A percentile compares a stretch with the other conserved stretches of the same genome.
Conservation (phyloP, 1,284 basidiomycete genomes). For the Pisolithus thermaeus region DNA sequence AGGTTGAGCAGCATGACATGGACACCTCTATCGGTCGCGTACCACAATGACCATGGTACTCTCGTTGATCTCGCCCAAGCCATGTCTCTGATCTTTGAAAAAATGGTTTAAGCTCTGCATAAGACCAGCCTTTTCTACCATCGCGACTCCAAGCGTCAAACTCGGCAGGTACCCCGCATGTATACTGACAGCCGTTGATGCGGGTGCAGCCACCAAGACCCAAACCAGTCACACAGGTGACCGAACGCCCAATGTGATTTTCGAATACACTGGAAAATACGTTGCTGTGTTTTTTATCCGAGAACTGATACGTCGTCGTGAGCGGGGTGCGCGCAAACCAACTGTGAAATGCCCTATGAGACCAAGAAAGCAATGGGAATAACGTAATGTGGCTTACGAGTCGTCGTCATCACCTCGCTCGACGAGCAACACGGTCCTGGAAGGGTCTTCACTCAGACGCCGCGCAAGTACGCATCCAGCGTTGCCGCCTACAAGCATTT, state of each 20-base stretch:
- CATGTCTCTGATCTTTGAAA: slow-evolving; percentile 32
- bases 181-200: slow-evolving; percentile 39
- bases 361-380: neutral
- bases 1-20: too few relatives aligned
- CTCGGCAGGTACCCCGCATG: slow-evolving; percentile 32
- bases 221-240: slow-evolving; percentile 28
- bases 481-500: slow-evolving; percentile 26
- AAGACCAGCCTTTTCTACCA: slow-evolving; percentile 35
- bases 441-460: slow-evolving; percentile 25
- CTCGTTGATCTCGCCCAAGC: neutral
- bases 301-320: slow-evolving; percentile 6
- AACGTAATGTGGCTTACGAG: slow-evolving; percentile 14
- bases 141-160: slow-evolving; percentile 33
- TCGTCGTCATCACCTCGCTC: slow-evolving; percentile 31
- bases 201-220: slow-evolving; percentile 38
- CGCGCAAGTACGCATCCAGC: slow-evolving; percentile 33
- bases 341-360: neutral
- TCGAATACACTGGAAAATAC: slow-evolving; percentile 3
- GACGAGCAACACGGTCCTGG: slow-evolving; percentile 26
- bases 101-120: slow-evolving; percentile 31
- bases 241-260: slow-evolving; percentile 1
- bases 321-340: slow-evolving; percentile 5
- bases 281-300: slow-evolving; percentile 8
- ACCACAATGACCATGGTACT: slow-evolving; percentile 1
- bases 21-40: too few relatives aligned